These are phyloP conservation scores for Hyphodiscus sp. DNA, from an alignment of 2,329 filamentous ascomycete genomes.

Conservation along the genomic window DNA sequence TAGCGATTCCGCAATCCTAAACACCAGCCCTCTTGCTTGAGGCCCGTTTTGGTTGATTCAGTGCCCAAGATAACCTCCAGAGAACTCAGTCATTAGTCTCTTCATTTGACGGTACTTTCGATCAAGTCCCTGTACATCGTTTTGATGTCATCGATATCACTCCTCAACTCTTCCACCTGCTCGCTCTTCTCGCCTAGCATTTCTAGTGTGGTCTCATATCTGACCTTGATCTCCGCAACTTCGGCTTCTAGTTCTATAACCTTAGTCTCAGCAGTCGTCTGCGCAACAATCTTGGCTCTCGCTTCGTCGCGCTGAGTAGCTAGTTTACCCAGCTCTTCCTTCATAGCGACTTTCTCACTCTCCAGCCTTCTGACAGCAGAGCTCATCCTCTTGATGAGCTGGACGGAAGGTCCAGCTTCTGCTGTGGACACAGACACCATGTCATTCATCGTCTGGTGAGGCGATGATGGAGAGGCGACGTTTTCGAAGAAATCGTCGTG, in stretches of 20 bases:
- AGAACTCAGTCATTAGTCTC: background rate
- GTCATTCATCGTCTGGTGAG: conserved; percentile 68
- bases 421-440: conserved; percentile 85
- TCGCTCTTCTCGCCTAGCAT: conserved; percentile 97
- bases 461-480: conserved; percentile 51
- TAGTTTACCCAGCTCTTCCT: conserved; percentile 78
- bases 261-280: conserved; percentile 51
- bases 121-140: conserved; percentile 92
- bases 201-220: conserved; percentile 88
- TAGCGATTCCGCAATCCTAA: background rate
- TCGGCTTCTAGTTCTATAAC: conserved; percentile 62
- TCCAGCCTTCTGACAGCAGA: conserved; percentile 86
- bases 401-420: conserved; percentile 84
- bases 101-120: conserved; percentile 68
- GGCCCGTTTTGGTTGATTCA: background rate
- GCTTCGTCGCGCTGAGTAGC: conserved; percentile 86
- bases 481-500: conserved; percentile 43
- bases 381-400: conserved; percentile 94
- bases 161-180: conserved; percentile 80
- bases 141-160: conserved; percentile 89
- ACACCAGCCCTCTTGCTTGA: background rate
- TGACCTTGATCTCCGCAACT: conserved; percentile 60
- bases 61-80: background rate
- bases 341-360: conserved; percentile 80
- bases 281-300: conserved; percentile 79